Base-by-base conservation (phyloP, 139 green algal genomes). In the Chlorella sp. region DNA sequence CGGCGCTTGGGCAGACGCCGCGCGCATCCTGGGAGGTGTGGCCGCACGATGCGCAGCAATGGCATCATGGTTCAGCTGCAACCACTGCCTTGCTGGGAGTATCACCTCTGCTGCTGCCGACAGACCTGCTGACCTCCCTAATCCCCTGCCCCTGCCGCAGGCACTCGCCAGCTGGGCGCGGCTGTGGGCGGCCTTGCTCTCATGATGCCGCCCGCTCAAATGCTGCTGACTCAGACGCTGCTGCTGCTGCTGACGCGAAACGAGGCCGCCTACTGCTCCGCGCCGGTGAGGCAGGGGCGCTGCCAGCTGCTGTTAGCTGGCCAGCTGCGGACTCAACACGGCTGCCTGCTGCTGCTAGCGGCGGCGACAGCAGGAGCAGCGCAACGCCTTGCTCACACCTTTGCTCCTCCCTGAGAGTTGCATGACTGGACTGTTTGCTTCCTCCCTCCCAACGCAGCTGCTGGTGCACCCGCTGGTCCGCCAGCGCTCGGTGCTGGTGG, bases 181-280 rank as follows among this genome's bases (percentile, higher is more conserved):
- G 44, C 44, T 51, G 44, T 51, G 44, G 44, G 44, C 44, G 44
- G 44, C 44, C 44, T 51, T 9, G 9, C 44, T 6, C 44, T 51
- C 7, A 51, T 51, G 44, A 51, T 71, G 64, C n/a, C 64, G 2
- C 64, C 30, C 20, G 20, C n/a, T 0, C 47, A 44, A 7, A 79
- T 55, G 72, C 73, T 80, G 39, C 4, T 64, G 17, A 21, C 32
- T 18, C 47, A 67, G 47, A 32, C 12, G 0, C 13, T 34, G 15
- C 47, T 80, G 16, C 47, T 80, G 73, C 30, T 64, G 73, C 73
- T 80, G n/a, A 56, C 13, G 15, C 44, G 23, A 18, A 80, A 80
- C 47, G 25, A 20, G 18, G 17, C 20, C 1, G 30, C 47, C 26
- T 80, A 80, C 47, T 80, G 73, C 73, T 28, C 26, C n/a, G 20